Evolutionary conservation across 331 rosid genomes (phyloP).

Genomic region (Malus hybrid): DNA sequence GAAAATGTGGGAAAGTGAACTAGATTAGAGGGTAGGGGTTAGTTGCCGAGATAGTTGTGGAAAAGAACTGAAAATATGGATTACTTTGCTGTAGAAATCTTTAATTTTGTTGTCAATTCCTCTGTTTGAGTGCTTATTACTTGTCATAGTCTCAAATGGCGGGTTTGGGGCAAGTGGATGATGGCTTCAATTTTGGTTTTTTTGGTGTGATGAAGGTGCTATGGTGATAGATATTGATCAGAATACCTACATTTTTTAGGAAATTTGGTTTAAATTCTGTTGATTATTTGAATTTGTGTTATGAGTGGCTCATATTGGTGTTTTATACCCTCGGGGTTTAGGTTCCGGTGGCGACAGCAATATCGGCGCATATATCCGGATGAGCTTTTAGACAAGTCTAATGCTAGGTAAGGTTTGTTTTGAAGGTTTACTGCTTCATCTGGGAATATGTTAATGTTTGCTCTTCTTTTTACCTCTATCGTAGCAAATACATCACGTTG

Average conservation of each 20-base stretch:
- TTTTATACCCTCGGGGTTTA: neutral
- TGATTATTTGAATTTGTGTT: neutral
- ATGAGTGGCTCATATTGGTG: neutral
- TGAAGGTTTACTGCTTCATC: neutral
- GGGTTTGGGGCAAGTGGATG: neutral
- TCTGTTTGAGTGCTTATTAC: neutral
- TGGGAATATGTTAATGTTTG: neutral
- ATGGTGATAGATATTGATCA: neutral
- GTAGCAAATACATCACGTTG: neutral
- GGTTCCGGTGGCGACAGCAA: conserved; percentile 90
- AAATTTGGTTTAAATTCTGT: neutral
- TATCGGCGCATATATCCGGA: conserved; percentile 76
- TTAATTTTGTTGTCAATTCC: no score
- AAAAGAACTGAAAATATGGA: neutral
- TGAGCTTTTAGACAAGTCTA: conserved; percentile 71
- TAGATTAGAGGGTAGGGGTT: neutral
- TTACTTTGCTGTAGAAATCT: no score
- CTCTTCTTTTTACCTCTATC: neutral
- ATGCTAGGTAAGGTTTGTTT: conserved; percentile 52
- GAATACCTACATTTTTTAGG: neutral
- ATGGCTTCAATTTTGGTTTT: neutral
- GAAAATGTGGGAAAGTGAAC: neutral
- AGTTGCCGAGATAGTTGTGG: neutral
- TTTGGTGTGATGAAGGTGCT: neutral
- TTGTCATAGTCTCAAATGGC: neutral